Evolutionary conservation across 805 yeast genomes (phyloP), one percentile per base, ranked within the genome.

Genomic region (Candida koratica): DNA sequence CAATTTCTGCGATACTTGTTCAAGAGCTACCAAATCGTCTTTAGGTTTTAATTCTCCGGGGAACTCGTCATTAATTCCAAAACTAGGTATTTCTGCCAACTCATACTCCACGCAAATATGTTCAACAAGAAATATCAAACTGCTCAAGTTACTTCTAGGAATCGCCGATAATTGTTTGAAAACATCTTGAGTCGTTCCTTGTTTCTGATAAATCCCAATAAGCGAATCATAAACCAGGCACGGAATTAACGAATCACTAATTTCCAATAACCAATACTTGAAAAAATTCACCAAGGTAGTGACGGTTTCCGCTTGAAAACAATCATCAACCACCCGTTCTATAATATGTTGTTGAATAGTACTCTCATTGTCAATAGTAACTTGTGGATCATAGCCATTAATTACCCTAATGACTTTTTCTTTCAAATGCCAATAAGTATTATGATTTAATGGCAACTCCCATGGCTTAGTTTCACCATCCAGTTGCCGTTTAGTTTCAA

Each of bases 161-260:
- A 64, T 54, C 0, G 65, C 37, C 2, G 60, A 44, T 20, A 67
- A 44, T 2, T 52, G 37, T 29, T 56, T 55, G 7, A 55, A 26
- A 7, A 60, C 32, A 4, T 30, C 9, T 36, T 20, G 7, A 41
- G 27, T 8, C 32, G n/a, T 10, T 7, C 9, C 10, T 20, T 20
- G 9, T 30, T 43, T 43, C 18, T 24, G 32, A 18, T 40, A 44
- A 16, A 37, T 32, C 7, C 44, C 44, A 12, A 45, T 43, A 15
- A 46, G 39, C 6, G 46, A 36, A 30, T 67, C 73, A 43, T 52
- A 63, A 5, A 63, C 57, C 43, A 62, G 55, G 36, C 66, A 65
- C 0, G 72, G 73, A 10, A 67, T 64, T 16, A 66, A 41, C 0
- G 71, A 61, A 37, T 67, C 73, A 25, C 59, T 54, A 10, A 59